Conservation (phyloP, 768 basidiomycete species). For the Lactifluus piperatus region DNA sequence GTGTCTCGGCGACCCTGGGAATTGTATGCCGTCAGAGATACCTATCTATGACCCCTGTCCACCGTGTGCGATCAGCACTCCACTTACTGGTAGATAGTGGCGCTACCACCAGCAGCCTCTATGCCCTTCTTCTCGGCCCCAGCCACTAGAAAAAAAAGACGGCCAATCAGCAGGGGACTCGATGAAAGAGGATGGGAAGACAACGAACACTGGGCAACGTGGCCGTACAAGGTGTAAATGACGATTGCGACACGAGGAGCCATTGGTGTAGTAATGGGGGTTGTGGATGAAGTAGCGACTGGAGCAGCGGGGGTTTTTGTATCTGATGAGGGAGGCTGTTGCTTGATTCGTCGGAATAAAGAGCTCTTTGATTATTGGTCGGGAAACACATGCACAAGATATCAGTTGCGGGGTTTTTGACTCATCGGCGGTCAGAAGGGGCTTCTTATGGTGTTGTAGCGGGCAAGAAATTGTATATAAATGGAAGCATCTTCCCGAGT, state of each 20-base stretch:
- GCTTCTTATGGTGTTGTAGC: constrained; percentile 5
- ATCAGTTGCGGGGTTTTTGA: neutral
- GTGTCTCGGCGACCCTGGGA: constrained; percentile 70
- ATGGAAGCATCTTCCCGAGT: constrained; percentile 1
- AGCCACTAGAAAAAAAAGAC: constrained; percentile 42
- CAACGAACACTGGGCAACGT: constrained; percentile 54
- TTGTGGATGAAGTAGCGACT: neutral
- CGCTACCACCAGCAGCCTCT: constrained; percentile 34
- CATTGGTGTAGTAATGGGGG: constrained; percentile 3
- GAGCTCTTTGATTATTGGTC: constrained; percentile 30
- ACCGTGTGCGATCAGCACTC: constrained; percentile 17
- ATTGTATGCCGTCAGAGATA: neutral
- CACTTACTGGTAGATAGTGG: constrained; percentile 41
- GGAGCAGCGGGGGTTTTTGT: constrained; percentile 17
- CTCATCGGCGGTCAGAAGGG: neutral
- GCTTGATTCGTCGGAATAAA: constrained; percentile 26
- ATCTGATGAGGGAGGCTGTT: constrained; percentile 9
- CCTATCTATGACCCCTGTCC: neutral
- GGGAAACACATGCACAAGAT: constrained; percentile 31
- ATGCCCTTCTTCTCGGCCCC: constrained; percentile 39
- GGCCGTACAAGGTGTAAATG: constrained; percentile 69
- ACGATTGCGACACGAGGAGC: constrained; percentile 57
- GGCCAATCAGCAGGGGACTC: constrained; percentile 9
- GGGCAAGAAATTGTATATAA: neutral
- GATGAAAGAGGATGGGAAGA: neutral